Percentiles rank a stretch among this genome's conserved stretches.
Conservation (phyloP, 2,329 filamentous ascomycete species). For the Aspergillus luchuensis region DNA sequence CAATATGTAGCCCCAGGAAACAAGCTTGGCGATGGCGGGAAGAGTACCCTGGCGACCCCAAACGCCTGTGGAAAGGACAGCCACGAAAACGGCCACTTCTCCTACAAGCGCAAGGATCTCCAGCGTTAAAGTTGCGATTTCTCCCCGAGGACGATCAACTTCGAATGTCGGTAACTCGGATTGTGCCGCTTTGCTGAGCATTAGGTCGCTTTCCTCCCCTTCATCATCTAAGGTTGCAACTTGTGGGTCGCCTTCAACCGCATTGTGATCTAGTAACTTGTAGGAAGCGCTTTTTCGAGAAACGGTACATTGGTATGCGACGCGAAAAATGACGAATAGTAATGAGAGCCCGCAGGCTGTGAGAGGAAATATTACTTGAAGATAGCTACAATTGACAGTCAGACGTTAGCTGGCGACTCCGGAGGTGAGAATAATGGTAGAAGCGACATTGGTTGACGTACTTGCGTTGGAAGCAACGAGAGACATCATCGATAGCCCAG, state of each 20-base stretch:
- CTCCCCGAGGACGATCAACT: slow-evolving; percentile 73
- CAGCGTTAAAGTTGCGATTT: slow-evolving; percentile 68
- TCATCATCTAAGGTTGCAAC: slow-evolving; percentile 54
- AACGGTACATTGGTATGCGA: slow-evolving; percentile 56
- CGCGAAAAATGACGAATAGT: slow-evolving; percentile 63
- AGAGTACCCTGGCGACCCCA: slow-evolving; percentile 61
- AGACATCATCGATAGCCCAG: slow-evolving; percentile 65
- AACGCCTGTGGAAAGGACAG: slow-evolving; percentile 62
- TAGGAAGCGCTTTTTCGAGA: slow-evolving; percentile 61
- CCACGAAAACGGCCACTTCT: slow-evolving; percentile 68
- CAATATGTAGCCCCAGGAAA: slow-evolving; percentile 80
- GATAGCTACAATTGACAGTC: slow-evolving; percentile 58
- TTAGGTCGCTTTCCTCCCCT: slow-evolving; percentile 57
- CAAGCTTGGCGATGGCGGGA: slow-evolving; percentile 67
- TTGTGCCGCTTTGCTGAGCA: slow-evolving; percentile 57
- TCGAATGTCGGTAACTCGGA: slow-evolving; percentile 56
- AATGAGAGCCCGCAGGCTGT: slow-evolving; percentile 70
- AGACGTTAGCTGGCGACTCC: not conserved
- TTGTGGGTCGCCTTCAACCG: slow-evolving; percentile 50
- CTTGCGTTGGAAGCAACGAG: slow-evolving; percentile 61
- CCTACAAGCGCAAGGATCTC: slow-evolving; percentile 76
- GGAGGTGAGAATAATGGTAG: not conserved
- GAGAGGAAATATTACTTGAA: slow-evolving; percentile 78
- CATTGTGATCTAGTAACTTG: slow-evolving; percentile 44
- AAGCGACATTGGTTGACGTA: slow-evolving; percentile 32